Evolutionary conservation across 345 rosid genomes (phyloP), one percentile per base, ranked within the genome.

Genomic region (Euphorbia tirucalli): DNA sequence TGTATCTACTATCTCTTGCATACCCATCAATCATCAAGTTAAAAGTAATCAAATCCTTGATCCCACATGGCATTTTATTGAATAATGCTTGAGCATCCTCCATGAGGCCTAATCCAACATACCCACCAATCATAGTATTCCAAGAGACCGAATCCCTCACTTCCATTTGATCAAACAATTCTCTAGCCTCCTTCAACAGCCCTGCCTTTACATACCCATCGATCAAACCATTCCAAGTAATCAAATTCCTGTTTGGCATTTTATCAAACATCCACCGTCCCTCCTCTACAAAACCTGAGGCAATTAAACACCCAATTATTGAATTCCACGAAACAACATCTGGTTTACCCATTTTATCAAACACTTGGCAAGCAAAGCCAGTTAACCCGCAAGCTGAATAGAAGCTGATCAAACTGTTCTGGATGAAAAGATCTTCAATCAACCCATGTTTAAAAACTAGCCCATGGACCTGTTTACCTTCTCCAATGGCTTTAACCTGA

Each of bases 161-260:
- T 16, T 50, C 68, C 39, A 62, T 50, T 71, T 65, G 75, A 64
- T 72, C 69, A 43, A 64, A 57, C 60, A 57, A 18, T 15, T 39
- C 54, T 57, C 61, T 65, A 44, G 71, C 75, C 44, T 70, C 55
- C 52, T 35, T 21, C 22, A 70, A 35, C 14, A 56, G 32, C 52
- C 74, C 60, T 1, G 27, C 44, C 55, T 75, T 70, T 6, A 58
- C 61, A 15, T 48, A 58, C 46, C 71, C 71, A 59, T n/a, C 71
- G 21, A 65, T 71, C 61, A 71, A 70, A n/a, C 79, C 70, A 76
- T 71, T 76, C 75, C 71, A 70, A 37, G 71, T 70, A 48, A 57
- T 65, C 6, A 65, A 44, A 70, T 65, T 70, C 41, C 48, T 75
- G 25, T 56, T 35, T 2, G 49, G 48, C 79, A 75, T 70, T 70